Base-by-base conservation (phyloP, 495 filamentous ascomycete species). In the Sporormia fimetaria region DNA sequence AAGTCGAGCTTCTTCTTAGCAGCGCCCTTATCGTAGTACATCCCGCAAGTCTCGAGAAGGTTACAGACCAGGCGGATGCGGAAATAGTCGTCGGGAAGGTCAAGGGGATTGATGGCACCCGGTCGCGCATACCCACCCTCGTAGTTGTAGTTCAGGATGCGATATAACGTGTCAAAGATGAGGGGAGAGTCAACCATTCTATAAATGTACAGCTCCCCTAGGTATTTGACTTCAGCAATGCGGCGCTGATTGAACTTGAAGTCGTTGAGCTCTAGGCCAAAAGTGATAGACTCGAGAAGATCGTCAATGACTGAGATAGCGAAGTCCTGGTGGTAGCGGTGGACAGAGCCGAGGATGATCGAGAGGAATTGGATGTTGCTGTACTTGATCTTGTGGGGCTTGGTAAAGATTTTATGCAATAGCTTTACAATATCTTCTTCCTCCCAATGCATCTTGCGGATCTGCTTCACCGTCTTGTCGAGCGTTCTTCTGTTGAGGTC, bases 181-280 rank as follows among this genome's bases (percentile, higher is more conserved):
- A 96, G 81, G 0, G 83, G 83, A 15, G 92, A 90, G 57, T 99
- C 90, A 34, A 99, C 74, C 78, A 95, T 86, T 40, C 90, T 80
- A 63, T 96, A 99, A 51, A 93, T 94, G 67, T 99, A 99, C 25
- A 99, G 73, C 67, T 99, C 90, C 10, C 81, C 88, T 10, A 99
- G 69, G 55, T 95, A 99, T 54, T 95, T 96, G 53, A 94, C 83
- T 57, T 95, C 87, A 3, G 90, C 87, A 40, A 96, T 75, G 20
- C 90, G 82, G 44, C 90, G 81, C 62, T 99, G 90, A 57, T 94
- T 95, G 66, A 84, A 92, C 57, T 88, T 86, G 74, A 96, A 99
- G 58, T 96, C 88, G 47, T 94, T 96, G 48, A 83, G 75, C 61
- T 99, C 90, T 6, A 99, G 69, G 3, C 88, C 92, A 36, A 88